phyloP scores from a whole-genome alignment of 2,329 filamentous ascomycete species.

The Hypoxylon sp. region DNA sequence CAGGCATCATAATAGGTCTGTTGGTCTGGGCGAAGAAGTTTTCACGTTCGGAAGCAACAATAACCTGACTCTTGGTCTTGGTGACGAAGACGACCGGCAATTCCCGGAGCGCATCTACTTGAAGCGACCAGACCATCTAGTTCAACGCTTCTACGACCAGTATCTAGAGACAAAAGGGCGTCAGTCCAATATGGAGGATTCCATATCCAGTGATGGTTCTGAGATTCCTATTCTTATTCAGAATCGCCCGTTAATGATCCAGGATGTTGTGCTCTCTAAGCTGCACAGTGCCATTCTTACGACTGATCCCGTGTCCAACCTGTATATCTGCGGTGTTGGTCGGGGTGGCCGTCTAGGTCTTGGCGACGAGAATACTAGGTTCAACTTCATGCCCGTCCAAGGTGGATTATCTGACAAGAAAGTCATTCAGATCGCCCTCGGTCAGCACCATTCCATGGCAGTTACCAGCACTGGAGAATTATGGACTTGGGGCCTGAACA shows the following conservation, averaged over 20 bases:
- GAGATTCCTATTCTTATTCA: conserved; percentile 78
- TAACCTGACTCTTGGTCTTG: conserved; percentile 89
- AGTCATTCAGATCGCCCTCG: conserved; percentile 80
- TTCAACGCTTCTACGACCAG: conserved; percentile 77
- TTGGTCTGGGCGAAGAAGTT: conserved; percentile 77
- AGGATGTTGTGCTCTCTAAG: conserved; percentile 88
- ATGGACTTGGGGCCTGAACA: conserved; percentile 94
- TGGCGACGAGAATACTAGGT: conserved; percentile 88
- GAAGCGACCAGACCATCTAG: conserved; percentile 77
- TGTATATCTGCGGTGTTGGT: conserved; percentile 93
- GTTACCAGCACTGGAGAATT: conserved; percentile 87
- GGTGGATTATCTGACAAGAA: conserved; percentile 78
- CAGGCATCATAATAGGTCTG: conserved; percentile 37
- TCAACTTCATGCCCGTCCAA: conserved; percentile 84
- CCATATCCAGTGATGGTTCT: conserved; percentile 45
- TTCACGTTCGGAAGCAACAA: conserved; percentile 97
- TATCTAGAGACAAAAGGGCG: conserved; percentile 61
- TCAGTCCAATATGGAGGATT: conserved; percentile 41
- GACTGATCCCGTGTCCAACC: conserved; percentile 84
- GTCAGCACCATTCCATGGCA: conserved; percentile 90
- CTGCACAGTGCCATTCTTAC: conserved; percentile 90
- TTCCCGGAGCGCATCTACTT: conserved; percentile 86
- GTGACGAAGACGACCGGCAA: conserved; percentile 94
- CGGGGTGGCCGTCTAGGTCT: conserved; percentile 88
- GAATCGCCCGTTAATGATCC: conserved; percentile 76